A percentile compares a stretch with the other conserved stretches of the same genome.
These are phyloP conservation scores for Avena insularis DNA, from an alignment of 176 grass and related monocot genomes.

Conservation along the genomic window DNA sequence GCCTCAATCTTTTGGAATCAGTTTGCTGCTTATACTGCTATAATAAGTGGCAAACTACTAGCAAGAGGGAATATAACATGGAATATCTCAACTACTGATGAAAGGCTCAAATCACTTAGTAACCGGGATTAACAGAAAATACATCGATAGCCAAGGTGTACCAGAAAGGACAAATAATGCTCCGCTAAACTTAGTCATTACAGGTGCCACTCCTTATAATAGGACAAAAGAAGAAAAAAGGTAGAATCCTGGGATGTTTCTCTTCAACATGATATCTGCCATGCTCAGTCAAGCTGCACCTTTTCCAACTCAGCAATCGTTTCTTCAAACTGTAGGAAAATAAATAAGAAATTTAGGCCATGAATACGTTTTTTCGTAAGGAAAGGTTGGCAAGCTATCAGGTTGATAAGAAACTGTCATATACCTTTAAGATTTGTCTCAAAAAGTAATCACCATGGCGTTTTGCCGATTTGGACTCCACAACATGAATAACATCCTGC, in stretches of 20 bases:
- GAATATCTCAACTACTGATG: too few species aligned
- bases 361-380: not conserved
- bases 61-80: too few species aligned
- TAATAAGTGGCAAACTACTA: too few species aligned
- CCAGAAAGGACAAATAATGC: slow-evolving; percentile 20
- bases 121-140: not conserved
- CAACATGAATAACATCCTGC: slow-evolving; percentile 88
- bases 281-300: slow-evolving; percentile 77
- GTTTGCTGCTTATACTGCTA: too few species aligned
- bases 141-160: slow-evolving; percentile 13
- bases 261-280: slow-evolving; percentile 17
- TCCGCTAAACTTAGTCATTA: slow-evolving; percentile 28
- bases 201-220: slow-evolving; percentile 15
- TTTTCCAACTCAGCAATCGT: slow-evolving; percentile 87
- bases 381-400: not conserved
- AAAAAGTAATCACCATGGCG: slow-evolving; percentile 90
- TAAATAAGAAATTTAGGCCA: not conserved
- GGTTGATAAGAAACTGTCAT: not conserved
- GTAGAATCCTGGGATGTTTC: not conserved
- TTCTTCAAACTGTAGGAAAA: slow-evolving; percentile 78
- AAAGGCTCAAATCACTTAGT: too few species aligned
- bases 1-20: too few species aligned
- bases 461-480: slow-evolving; percentile 81
- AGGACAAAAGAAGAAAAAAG: slow-evolving; percentile 18
- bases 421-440: slow-evolving; percentile 96